Evolutionary conservation across 2,329 filamentous ascomycete genomes (phyloP).

Genomic region (Hypomyces rosellus): DNA sequence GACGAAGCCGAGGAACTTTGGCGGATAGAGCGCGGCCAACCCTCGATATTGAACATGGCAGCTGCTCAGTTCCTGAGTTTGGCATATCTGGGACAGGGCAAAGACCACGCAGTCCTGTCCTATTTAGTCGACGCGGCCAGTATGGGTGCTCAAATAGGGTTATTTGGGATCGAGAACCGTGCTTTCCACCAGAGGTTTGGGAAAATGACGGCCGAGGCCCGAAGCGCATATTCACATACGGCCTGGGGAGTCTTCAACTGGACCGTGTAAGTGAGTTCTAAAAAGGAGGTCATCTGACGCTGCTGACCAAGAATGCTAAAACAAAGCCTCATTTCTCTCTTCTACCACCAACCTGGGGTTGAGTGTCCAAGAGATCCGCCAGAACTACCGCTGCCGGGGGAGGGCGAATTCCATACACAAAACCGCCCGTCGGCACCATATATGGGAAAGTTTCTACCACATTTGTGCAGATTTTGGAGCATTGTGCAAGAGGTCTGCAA

Average conservation of each 20-base stretch:
- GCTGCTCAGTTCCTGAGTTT: conserved; percentile 28
- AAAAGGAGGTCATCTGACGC: background rate
- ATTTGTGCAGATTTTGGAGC: conserved; percentile 30
- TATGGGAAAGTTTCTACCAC: conserved; percentile 24
- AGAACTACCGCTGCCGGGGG: background rate
- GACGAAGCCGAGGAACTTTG: conserved; percentile 22
- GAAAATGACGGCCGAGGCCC: background rate
- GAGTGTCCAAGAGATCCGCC: conserved; percentile 1
- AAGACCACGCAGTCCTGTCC: conserved; percentile 26
- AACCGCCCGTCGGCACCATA: conserved; percentile 6
- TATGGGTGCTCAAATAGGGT: conserved; percentile 24
- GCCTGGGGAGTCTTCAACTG: conserved; percentile 32
- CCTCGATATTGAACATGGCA: conserved; percentile 24
- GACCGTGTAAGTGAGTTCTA: conserved; percentile 25
- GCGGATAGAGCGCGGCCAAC: conserved; percentile 13
- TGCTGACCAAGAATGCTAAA: background rate
- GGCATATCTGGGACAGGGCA: conserved; percentile 28
- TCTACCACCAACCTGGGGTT: conserved; percentile 3
- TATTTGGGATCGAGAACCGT: conserved; percentile 20
- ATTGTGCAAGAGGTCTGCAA: conserved; percentile 29
- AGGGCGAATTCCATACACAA: background rate
- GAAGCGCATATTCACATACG: conserved; percentile 16
- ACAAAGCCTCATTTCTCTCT: conserved; percentile 3
- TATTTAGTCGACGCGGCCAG: conserved; percentile 23
- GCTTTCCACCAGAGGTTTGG: conserved; percentile 5